Evolutionary conservation across 2,329 filamentous ascomycete genomes (phyloP), one percentile per base, ranked within the genome.

Genomic region (Didymella arachidicola): DNA sequence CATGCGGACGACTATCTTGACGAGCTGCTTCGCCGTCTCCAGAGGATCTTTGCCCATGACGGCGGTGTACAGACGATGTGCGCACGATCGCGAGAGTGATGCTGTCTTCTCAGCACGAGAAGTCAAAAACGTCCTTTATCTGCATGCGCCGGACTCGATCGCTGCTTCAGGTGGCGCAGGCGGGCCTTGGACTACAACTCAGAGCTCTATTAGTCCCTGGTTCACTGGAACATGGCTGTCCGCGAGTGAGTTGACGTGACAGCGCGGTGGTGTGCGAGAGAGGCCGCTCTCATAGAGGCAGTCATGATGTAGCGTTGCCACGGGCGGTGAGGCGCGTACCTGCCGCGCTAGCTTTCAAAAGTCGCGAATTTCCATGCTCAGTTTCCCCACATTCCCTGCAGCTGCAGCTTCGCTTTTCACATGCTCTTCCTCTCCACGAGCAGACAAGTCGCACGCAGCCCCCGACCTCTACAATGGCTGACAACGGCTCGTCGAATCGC

Each of bases 1-100:
- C 56, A 91, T 89, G 74, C 93, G 90, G 71, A 88, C 89, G 38
- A 93, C 91, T 53, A 89, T 95, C 78, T 93, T 91, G 71, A 98
- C 87, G 65, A 98, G 87, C 39, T 89, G 89, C 76, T 93, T 87
- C 53, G 87, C 87, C 65, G 89, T 83, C 76, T 90, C 86, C 81
- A 89, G 87, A 48, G 75, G 73, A 59, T 72, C 79, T 77, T 79
- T 81, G 68, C 30, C 45, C 56, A 59, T 59, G 45, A 62, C 72
- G 66, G 64, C 43, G 49, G 34, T 36, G 47, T 45, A 29, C 57
- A 32, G 41, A 45, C n/a, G 38, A 39, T 14, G 32, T 18, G 26
- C 14, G 43, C 45, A 34, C 19, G 41, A 39, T n/a, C 30, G 50
- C 45, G 25, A 44, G 14, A 50, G 44, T 7, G 29, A 46, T 50